phyloP scores from a whole-genome alignment of 371 early-diverging fungal species.

The Mortierella sp. region DNA sequence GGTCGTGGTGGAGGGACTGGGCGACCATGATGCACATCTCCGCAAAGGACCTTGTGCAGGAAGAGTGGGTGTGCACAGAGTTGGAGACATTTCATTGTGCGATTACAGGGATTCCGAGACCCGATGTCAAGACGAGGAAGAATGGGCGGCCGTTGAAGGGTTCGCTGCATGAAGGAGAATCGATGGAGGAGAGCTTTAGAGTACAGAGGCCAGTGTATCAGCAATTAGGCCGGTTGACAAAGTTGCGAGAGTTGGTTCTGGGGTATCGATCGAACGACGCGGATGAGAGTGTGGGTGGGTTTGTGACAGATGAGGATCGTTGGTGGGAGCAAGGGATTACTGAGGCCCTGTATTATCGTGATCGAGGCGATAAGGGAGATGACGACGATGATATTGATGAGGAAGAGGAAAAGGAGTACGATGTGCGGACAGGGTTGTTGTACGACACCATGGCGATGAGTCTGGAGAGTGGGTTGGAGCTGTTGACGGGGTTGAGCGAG shows the following conservation, averaged over 20 bases:
- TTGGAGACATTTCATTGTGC: slow-evolving; percentile 2
- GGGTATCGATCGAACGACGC: neutral
- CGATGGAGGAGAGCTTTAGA: slow-evolving; percentile 11
- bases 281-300: neutral
- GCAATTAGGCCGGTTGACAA: slow-evolving; percentile 13
- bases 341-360: neutral
- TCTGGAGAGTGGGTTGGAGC: slow-evolving; percentile 18
- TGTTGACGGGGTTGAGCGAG: neutral
- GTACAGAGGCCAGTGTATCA: slow-evolving; percentile 2
- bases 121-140: slow-evolving; percentile 6
- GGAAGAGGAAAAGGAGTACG: neutral
- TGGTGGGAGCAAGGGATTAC: slow-evolving; percentile 1
- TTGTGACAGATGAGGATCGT: neutral
- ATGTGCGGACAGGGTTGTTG: neutral
- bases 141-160: slow-evolving; percentile 18
- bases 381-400: neutral
- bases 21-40: neutral
- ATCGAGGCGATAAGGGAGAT: neutral
- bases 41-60: neutral
- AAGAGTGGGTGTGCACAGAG: neutral
- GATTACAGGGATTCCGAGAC: slow-evolving; percentile 21
- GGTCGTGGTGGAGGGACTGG: neutral
- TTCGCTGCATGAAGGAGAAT: neutral
- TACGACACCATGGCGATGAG: slow-evolving; percentile 24
- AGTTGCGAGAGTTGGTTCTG: slow-evolving; percentile 10